Percentiles rank a stretch among this genome's conserved stretches.
Evolutionary conservation across 257 asterid species (phyloP).

Genomic region (Parsonsia alboflavescens): DNA sequence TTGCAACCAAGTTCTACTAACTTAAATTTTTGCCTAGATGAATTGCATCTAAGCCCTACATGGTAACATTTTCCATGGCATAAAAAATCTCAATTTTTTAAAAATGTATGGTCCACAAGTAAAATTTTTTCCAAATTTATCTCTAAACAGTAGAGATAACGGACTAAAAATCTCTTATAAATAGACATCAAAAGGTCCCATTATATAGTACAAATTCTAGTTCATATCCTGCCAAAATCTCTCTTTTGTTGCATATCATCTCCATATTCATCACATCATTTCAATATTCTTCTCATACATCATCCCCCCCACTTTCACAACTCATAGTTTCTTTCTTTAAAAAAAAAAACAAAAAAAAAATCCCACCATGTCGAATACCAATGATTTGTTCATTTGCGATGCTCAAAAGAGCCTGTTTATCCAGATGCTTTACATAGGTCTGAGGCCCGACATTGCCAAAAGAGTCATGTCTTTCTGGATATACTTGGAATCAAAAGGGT

Average conservation of each 20-base stretch:
- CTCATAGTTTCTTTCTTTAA: too few relatives aligned
- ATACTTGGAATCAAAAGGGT: neutral
- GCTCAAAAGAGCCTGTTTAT: neutral
- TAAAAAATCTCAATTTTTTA: too few relatives aligned
- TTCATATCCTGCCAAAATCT: neutral
- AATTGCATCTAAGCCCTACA: too few relatives aligned
- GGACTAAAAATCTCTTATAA: neutral
- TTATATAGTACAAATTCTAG: neutral
- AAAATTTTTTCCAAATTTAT: too few relatives aligned
- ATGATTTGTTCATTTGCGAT: neutral
- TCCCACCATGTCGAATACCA: neutral
- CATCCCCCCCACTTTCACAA: too few relatives aligned
- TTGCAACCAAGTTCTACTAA: too few relatives aligned
- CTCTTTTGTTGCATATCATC: neutral
- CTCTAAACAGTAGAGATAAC: neutral
- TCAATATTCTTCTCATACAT: neutral
- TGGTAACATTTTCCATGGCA: too few relatives aligned
- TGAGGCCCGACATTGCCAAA: neutral
- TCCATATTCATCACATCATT: too few relatives aligned
- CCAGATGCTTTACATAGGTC: neutral
- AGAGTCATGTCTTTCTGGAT: slow-evolving; percentile 14
- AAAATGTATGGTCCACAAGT: too few relatives aligned
- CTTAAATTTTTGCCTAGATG: too few relatives aligned
- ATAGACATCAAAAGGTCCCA: neutral
- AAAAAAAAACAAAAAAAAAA: too few relatives aligned